These are phyloP conservation scores for Kalmusia sp. DNA, from an alignment of 2,329 filamentous ascomycete genomes.

Conservation along the genomic window DNA sequence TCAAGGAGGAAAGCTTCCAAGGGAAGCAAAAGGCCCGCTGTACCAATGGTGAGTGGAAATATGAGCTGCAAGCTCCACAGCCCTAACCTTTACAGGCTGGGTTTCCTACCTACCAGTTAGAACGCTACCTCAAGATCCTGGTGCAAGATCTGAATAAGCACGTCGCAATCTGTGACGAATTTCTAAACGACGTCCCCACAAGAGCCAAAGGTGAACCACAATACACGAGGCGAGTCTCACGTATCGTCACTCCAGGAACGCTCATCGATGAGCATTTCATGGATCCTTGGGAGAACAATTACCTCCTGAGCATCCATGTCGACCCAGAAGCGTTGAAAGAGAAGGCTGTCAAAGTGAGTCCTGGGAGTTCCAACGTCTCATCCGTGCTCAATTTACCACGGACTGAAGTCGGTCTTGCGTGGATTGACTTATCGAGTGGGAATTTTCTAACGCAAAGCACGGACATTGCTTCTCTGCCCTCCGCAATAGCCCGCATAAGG, in stretches of 20 bases:
- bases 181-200: conserved; percentile 73
- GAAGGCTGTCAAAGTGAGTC: conserved; percentile 31
- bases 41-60: conserved; percentile 75
- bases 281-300: conserved; percentile 93
- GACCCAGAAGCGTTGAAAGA: conserved; percentile 41
- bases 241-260: conserved; percentile 92
- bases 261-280: conserved; percentile 98
- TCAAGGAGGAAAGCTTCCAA: conserved; percentile 73
- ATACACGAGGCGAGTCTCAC: conserved; percentile 83
- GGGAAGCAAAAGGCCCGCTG: conserved; percentile 63
- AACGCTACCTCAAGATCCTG: conserved; percentile 89
- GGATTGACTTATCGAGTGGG: conserved; percentile 94
- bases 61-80: not conserved
- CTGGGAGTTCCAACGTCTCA: conserved; percentile 35
- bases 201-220: conserved; percentile 80
- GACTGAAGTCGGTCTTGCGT: conserved; percentile 76
- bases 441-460: conserved; percentile 88
- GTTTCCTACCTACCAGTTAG: conserved; percentile 91
- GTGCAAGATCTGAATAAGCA: conserved; percentile 90
- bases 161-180: conserved; percentile 94
- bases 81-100: conserved; percentile 67
- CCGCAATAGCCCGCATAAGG: conserved; percentile 80
- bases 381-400: conserved; percentile 48
- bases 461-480: conserved; percentile 74
- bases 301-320: conserved; percentile 80